Evolutionary conservation across 2,329 filamentous ascomycete species (phyloP).

Genomic region (Talaromyces sp.): DNA sequence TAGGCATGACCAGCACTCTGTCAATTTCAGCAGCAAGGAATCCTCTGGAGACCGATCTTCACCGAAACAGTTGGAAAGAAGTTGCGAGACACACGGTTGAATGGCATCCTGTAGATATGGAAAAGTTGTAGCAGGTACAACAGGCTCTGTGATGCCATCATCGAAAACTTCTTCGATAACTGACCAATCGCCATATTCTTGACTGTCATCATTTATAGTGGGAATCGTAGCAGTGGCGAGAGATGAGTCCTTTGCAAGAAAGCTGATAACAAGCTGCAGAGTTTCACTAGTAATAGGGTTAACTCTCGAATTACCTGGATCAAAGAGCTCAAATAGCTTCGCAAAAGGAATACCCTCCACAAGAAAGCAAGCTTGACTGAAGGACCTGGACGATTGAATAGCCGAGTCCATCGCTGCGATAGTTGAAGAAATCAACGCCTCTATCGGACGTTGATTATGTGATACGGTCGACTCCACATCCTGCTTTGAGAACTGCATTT

Average conservation of each 20-base stretch:
- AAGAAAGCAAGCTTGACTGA: constrained; percentile 40
- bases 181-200: constrained; percentile 58
- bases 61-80: constrained; percentile 59
- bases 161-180: constrained; percentile 47
- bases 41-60: constrained; percentile 54
- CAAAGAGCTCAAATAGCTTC: constrained; percentile 49
- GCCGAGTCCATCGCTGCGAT: constrained; percentile 48
- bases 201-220: constrained; percentile 53
- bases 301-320: constrained; percentile 42
- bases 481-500: constrained; percentile 39
- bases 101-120: constrained; percentile 40
- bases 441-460: constrained; percentile 54
- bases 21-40: constrained; percentile 45
- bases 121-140: constrained; percentile 22
- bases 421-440: constrained; percentile 50
- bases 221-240: constrained; percentile 17
- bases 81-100: constrained; percentile 46
- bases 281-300: constrained; percentile 46
- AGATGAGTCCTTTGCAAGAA: constrained; percentile 30
- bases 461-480: constrained; percentile 50
- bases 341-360: constrained; percentile 42
- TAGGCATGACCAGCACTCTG: constrained; percentile 53
- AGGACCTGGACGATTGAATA: constrained; percentile 37
- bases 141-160: constrained; percentile 29
- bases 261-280: constrained; percentile 45